Evolutionary conservation across 306 rosid species (phyloP).

Genomic region (Phaseolus lunatus): DNA sequence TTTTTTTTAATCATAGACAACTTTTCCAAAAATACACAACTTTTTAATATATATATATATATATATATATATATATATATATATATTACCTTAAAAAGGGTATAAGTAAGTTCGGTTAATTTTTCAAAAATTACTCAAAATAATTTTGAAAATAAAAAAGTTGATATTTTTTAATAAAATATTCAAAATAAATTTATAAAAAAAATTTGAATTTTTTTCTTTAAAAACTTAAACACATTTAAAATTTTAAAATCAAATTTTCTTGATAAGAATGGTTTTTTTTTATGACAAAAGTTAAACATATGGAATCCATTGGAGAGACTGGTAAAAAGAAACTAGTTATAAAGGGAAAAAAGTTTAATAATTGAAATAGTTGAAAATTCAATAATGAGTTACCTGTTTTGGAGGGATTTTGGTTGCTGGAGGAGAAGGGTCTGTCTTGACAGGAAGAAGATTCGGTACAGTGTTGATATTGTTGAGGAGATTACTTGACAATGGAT

Average conservation of each 20-base stretch:
- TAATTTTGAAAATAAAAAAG: background rate
- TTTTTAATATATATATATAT: too few relatives aligned
- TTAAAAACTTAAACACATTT: background rate
- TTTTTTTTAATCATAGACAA: background rate
- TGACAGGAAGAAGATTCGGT: constrained; percentile 54
- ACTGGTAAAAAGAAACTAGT: background rate
- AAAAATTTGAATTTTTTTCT: background rate
- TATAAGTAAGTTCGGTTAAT: too few relatives aligned
- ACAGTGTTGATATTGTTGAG: constrained; percentile 55
- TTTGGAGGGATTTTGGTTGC: constrained; percentile 51
- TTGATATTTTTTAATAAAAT: background rate
- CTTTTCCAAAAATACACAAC: too few relatives aligned
- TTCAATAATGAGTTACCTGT: constrained; percentile 41
- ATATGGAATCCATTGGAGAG: background rate
- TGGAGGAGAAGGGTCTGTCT: constrained; percentile 43
- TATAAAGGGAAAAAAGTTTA: background rate
- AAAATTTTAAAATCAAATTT: background rate
- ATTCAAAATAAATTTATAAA: background rate
- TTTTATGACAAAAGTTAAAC: background rate
- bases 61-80: background rate
- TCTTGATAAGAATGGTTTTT: background rate
- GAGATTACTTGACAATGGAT: constrained; percentile 61
- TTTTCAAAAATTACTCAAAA: background rate
- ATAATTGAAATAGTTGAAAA: constrained; percentile 2
- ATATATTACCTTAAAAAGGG: too few relatives aligned